A percentile compares a stretch with the other conserved stretches of the same genome.
Evolutionary conservation across 2,329 filamentous ascomycete genomes (phyloP).

Genomic region (Pseudocercospora cruenta): DNA sequence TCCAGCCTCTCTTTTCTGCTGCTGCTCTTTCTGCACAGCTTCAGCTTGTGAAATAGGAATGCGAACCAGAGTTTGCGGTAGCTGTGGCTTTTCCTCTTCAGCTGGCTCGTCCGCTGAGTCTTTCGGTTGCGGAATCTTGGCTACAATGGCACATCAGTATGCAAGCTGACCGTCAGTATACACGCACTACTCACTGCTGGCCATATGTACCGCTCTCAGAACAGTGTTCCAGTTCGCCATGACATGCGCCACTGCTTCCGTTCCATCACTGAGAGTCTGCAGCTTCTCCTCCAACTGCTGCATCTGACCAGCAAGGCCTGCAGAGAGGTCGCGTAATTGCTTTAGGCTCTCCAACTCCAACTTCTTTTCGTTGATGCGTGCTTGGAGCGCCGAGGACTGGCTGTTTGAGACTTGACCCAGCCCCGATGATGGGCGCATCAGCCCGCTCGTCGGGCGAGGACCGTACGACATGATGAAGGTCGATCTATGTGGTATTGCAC

Average conservation of each 20-base stretch:
- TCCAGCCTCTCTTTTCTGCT: slow-evolving; percentile 25
- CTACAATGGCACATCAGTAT: slow-evolving; percentile 50
- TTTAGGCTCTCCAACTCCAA: slow-evolving; percentile 78
- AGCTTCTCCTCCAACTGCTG: slow-evolving; percentile 78
- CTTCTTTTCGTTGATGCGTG: slow-evolving; percentile 84
- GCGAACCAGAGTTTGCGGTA: slow-evolving; percentile 81
- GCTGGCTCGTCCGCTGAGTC: slow-evolving; percentile 43
- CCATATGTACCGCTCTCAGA: slow-evolving; percentile 82
- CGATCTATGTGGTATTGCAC: neutral
- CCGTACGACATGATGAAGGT: slow-evolving; percentile 42
- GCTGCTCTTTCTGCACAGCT: slow-evolving; percentile 34
- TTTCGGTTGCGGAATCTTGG: slow-evolving; percentile 66
- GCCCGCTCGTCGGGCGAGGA: slow-evolving; percentile 39
- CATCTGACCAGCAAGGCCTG: slow-evolving; percentile 79
- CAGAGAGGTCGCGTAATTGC: slow-evolving; percentile 77
- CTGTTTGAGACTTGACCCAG: slow-evolving; percentile 33
- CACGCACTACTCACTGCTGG: slow-evolving; percentile 62
- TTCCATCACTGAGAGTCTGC: slow-evolving; percentile 76
- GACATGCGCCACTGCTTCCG: slow-evolving; percentile 83
- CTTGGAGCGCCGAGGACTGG: slow-evolving; percentile 71
- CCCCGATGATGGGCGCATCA: slow-evolving; percentile 55
- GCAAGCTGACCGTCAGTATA: neutral
- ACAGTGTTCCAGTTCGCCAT: slow-evolving; percentile 88
- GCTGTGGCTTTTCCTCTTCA: slow-evolving; percentile 47
- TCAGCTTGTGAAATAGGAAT: slow-evolving; percentile 75